Evolutionary conservation across 345 rosid species (phyloP), one percentile per base, ranked within the genome.

Genomic region (Eucalyptus erythrocorys): DNA sequence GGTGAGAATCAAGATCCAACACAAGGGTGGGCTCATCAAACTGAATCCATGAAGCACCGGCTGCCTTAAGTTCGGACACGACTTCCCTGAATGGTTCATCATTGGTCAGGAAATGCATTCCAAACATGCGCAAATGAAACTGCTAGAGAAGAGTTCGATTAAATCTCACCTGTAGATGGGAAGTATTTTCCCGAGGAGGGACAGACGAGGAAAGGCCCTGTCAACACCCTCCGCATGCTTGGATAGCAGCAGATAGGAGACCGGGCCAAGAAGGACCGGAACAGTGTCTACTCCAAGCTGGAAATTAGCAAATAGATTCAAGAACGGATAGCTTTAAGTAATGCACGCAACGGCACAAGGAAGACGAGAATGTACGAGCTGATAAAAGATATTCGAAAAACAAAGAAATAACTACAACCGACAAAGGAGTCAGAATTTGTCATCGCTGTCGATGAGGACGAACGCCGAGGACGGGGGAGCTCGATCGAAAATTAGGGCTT

Each of bases 1-100:
- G 0, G 55, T 50, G 55, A 50, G 55, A 50, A 17, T 17, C 55
- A 50, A 50, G 55, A 50, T 50, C 55, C 55, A 50, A 50, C 22
- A 17, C 55, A 6, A 50, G 55, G 55, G 55, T 50, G 59, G 99
- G 99, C 92, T 97, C 97, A 90, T 97, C 99, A 86, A 95, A 93
- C 95, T 97, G 99, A 93, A 97, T 93, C 97, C 98, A 95, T 37
- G 97, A 89, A n/a, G 98, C 99, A 90, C 99, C 99, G 84, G 96
- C 99, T 88, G 93, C 95, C 90, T 97, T 96, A 59, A 97, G 94
- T 90, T 96, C 98, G 79, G 93, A 87, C 87, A 97, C 91, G 93
- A 96, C 97, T 92, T 97, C 95, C 93, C 98, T 97, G 92, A 57
- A 66, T 2, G 49, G 32, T 88, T 82, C 76, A 27, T 32, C 53